Evolutionary conservation across 1,284 basidiomycete species (phyloP).

Genomic region (Wallemia hederae): DNA sequence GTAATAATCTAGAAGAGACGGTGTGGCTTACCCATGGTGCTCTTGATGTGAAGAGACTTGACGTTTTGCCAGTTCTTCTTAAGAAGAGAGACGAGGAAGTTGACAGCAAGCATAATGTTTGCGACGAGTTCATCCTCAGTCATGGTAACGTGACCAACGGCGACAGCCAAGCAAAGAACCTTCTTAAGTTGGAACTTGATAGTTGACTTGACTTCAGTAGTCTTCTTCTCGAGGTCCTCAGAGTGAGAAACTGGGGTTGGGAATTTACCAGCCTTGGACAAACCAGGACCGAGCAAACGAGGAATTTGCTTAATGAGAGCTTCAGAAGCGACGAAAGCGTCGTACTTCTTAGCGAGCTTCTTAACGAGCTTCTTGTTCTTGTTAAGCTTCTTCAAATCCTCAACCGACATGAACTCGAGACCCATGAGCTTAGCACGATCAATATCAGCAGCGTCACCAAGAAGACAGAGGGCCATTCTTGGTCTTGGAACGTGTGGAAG

Average conservation of each 20-base stretch:
- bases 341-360: conserved; percentile 99
- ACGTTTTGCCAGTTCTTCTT: conserved; percentile 99
- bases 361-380: conserved; percentile 99
- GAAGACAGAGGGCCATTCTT: conserved; percentile 97
- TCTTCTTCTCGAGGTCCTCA: conserved; percentile 76
- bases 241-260: conserved; percentile 79
- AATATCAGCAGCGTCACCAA: conserved; percentile 94
- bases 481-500: conserved; percentile 90
- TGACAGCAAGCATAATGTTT: conserved; percentile 96
- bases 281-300: conserved; percentile 95
- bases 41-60: conserved; percentile 95
- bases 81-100: conserved; percentile 96
- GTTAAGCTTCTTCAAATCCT: conserved; percentile 99
- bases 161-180: conserved; percentile 95
- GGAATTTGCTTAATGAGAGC: conserved; percentile 98
- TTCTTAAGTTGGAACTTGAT: conserved; percentile 99
- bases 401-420: conserved; percentile 96
- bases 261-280: conserved; percentile 99
- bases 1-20: conserved; percentile 39
- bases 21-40: conserved; percentile 94
- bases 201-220: conserved; percentile 84
- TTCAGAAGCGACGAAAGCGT: conserved; percentile 95
- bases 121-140: conserved; percentile 83
- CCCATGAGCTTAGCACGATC: conserved; percentile 94
- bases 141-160: conserved; percentile 94